Conservation (phyloP, 306 rosid species). For the Sicyos baderoa region DNA sequence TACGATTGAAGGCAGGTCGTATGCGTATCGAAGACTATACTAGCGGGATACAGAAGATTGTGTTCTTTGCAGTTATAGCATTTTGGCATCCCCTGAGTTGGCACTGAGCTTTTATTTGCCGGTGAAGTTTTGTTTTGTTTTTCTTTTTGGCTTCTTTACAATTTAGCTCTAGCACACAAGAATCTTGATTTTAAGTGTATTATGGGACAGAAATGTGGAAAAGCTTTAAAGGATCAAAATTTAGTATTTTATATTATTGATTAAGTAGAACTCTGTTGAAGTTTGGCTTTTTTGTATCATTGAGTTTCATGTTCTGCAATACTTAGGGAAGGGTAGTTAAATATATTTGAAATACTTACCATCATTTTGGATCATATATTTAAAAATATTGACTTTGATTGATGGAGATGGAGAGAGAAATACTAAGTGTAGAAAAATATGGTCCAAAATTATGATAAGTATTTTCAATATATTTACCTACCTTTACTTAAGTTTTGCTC, state of each 20-base stretch:
- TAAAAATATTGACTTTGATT: no score
- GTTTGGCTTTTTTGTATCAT: background rate
- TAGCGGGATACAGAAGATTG: slow-evolving; percentile 13
- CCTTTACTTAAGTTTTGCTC: no score
- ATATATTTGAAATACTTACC: no score
- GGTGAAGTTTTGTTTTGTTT: slow-evolving; percentile 10
- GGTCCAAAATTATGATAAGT: no score
- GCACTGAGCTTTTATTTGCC: background rate
- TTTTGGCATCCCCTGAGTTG: slow-evolving; percentile 17
- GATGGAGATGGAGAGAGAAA: no score
- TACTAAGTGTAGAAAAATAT: no score
- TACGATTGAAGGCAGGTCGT: background rate
- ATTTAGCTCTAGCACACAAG: slow-evolving; percentile 12
- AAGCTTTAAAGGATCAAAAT: background rate
- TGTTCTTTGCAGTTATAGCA: slow-evolving; percentile 9
- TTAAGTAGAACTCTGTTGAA: no score
- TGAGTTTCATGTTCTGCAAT: background rate
- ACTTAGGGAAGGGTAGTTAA: no score
- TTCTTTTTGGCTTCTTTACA: background rate
- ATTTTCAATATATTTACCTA: no score
- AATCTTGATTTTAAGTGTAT: slow-evolving; percentile 5
- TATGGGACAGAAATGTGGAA: background rate
- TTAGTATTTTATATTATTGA: background rate
- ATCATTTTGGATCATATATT: no score
- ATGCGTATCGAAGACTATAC: background rate